Conservation (phyloP, 2,329 filamentous ascomycete species). For the Sclerotinia glacialis region DNA sequence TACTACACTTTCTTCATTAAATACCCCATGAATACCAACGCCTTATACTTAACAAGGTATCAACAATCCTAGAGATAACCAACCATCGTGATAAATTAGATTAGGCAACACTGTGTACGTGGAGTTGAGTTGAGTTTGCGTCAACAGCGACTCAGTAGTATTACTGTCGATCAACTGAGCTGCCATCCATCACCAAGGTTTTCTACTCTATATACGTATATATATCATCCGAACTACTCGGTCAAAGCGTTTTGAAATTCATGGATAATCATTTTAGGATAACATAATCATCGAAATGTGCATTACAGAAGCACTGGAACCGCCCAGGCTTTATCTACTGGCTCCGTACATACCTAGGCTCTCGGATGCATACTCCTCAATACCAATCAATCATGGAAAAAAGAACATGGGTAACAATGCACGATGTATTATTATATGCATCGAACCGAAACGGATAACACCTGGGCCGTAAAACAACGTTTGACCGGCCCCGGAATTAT, state of each 20-base stretch:
- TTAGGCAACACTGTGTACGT: not conserved
- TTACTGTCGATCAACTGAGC: too few relatives aligned
- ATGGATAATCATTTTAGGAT: too few relatives aligned
- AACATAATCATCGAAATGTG: too few relatives aligned
- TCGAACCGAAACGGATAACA: not conserved
- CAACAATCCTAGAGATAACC: not conserved
- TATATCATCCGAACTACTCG: too few relatives aligned
- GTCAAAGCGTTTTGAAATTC: too few relatives aligned
- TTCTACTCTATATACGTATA: too few relatives aligned
- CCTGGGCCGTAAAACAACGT: not conserved
- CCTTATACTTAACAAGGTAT: not conserved
- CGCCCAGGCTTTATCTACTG: not conserved
- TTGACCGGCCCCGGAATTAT: not conserved
- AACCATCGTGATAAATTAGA: too few relatives aligned
- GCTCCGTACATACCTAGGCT: too few relatives aligned
- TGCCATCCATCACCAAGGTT: too few relatives aligned
- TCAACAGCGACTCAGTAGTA: too few relatives aligned
- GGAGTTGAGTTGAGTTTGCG: too few relatives aligned
- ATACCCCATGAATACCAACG: not conserved
- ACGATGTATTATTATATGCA: not conserved
- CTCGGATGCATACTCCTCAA: too few relatives aligned
- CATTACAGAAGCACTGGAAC: not conserved
- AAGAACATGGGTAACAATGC: not conserved
- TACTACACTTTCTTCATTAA: not conserved
- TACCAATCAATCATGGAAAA: not conserved